Percentiles rank a stretch among this genome's conserved stretches.
These are phyloP conservation scores for Pythium brachiatum DNA, from an alignment of 352 stramenopile genomes.

Conservation along the genomic window DNA sequence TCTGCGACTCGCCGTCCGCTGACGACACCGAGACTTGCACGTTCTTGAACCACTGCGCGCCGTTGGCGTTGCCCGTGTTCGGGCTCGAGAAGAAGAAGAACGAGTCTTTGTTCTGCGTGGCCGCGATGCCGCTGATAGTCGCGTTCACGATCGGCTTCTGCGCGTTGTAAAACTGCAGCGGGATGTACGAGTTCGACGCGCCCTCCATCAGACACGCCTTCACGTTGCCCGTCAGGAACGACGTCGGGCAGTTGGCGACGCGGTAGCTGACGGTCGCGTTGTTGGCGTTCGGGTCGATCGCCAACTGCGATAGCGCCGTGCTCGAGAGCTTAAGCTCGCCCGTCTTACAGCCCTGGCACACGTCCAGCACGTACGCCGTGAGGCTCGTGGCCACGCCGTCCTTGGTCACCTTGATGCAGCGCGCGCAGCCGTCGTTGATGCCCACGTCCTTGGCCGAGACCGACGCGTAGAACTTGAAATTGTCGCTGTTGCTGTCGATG, in stretches of 20 bases:
- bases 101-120: conserved; percentile 45
- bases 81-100: conserved; percentile 67
- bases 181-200: conserved; percentile 73
- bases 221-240: conserved; percentile 64
- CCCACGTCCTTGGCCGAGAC: conserved; percentile 53
- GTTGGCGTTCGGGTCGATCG: conserved; percentile 48
- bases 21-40: conserved; percentile 61
- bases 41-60: conserved; percentile 56
- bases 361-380: conserved; percentile 71
- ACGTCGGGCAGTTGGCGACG: conserved; percentile 54
- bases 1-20: conserved; percentile 50
- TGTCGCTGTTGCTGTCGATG: conserved; percentile 50
- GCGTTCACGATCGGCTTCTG: conserved; percentile 63
- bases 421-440: conserved; percentile 61
- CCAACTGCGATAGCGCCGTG: conserved; percentile 37
- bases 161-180: conserved; percentile 81
- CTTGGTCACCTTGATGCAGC: conserved; percentile 70
- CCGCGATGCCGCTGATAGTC: conserved; percentile 54
- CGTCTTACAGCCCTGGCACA: conserved; percentile 52
- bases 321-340: conserved; percentile 53
- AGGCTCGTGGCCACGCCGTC: conserved; percentile 35
- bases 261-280: conserved; percentile 56
- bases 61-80: conserved; percentile 33
- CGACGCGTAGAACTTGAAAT: conserved; percentile 80
- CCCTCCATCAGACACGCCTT: conserved; percentile 84